phyloP scores from a whole-genome alignment of 805 yeast species.

The Wickerhamiella occidentalis region DNA sequence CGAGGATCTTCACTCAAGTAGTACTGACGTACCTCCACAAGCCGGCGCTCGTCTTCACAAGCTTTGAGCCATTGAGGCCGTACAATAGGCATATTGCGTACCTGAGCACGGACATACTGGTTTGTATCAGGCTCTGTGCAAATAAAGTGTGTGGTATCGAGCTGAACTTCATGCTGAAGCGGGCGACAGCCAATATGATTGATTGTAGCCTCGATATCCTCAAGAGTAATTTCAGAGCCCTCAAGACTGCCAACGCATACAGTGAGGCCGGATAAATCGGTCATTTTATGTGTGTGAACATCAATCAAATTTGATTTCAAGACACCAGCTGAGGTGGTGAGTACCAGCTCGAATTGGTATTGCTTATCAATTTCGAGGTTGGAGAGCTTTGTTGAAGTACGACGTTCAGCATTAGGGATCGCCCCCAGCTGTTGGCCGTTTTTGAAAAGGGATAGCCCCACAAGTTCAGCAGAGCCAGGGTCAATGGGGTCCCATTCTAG shows the following conservation, averaged over 20 bases:
- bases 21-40: constrained; percentile 80
- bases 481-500: constrained; percentile 86
- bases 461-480: constrained; percentile 70
- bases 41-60: constrained; percentile 75
- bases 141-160: constrained; percentile 93
- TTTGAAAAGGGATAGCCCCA: constrained; percentile 64
- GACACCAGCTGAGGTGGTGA: constrained; percentile 85
- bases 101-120: constrained; percentile 68
- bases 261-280: constrained; percentile 85
- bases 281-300: constrained; percentile 87
- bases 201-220: constrained; percentile 53
- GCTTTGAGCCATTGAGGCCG: constrained; percentile 97
- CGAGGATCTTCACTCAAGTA: constrained; percentile 33
- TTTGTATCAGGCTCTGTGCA: constrained; percentile 58
- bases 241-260: constrained; percentile 72
- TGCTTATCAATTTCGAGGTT: constrained; percentile 81
- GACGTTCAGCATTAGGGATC: constrained; percentile 70
- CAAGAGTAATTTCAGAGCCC: constrained; percentile 39
- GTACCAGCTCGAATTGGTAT: constrained; percentile 64
- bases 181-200: constrained; percentile 72
- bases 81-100: constrained; percentile 80
- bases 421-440: constrained; percentile 56
- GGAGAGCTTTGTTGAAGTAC: constrained; percentile 73
- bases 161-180: constrained; percentile 55
- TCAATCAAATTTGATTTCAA: constrained; percentile 54